Evolutionary conservation across 805 yeast species (phyloP).

Genomic region (Maudiozyma serrabonitensis): DNA sequence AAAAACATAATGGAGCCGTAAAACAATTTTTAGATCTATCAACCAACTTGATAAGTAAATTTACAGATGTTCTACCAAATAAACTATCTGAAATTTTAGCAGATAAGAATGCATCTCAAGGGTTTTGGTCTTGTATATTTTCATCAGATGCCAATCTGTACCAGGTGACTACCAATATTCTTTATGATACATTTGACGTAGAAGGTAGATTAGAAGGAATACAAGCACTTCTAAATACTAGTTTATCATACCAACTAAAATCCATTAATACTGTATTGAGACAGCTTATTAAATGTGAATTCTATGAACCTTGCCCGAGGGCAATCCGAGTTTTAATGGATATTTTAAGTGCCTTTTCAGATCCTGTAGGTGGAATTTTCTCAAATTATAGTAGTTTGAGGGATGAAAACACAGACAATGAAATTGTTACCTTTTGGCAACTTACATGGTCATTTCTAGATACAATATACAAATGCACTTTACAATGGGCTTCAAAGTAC

Average conservation of each 20-base stretch:
- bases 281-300: constrained; percentile 37
- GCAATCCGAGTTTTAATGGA: constrained; percentile 71
- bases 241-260: constrained; percentile 36
- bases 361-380: constrained; percentile 55
- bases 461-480: constrained; percentile 56
- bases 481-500: constrained; percentile 65
- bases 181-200: constrained; percentile 71
- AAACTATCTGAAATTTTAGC: constrained; percentile 33
- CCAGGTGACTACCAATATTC: constrained; percentile 59
- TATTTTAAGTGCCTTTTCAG: constrained; percentile 49
- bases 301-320: constrained; percentile 66
- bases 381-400: constrained; percentile 23
- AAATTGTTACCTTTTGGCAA: constrained; percentile 49
- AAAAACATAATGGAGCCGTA: constrained; percentile 22
- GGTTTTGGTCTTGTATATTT: constrained; percentile 67
- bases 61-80: constrained; percentile 32
- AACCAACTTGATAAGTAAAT: constrained; percentile 31
- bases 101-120: constrained; percentile 39
- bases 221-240: constrained; percentile 39
- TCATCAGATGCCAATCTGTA: constrained; percentile 49
- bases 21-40: constrained; percentile 23
- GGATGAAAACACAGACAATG: constrained; percentile 17
- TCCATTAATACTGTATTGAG: constrained; percentile 41
- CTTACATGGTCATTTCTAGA: constrained; percentile 63
- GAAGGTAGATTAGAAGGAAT: constrained; percentile 73